Percentiles rank a stretch among this genome's conserved stretches.
These are phyloP conservation scores for Cordyceps tenuipes DNA, from an alignment of 2,329 filamentous ascomycete species.

Conservation along the genomic window DNA sequence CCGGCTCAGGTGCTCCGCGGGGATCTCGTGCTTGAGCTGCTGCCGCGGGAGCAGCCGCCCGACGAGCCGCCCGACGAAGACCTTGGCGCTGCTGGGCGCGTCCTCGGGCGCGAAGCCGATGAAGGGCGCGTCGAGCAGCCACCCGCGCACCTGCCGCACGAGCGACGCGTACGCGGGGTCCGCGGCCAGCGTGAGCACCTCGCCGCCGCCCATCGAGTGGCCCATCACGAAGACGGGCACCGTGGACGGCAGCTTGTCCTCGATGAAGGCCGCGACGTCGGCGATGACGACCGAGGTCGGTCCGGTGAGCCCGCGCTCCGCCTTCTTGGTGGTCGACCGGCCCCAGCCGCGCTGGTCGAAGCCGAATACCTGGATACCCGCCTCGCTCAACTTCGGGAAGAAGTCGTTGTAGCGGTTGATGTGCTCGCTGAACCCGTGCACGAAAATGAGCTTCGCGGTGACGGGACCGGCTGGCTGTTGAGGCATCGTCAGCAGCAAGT, in stretches of 20 bases:
- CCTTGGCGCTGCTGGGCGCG: conserved; percentile 54
- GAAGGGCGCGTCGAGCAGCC: conserved; percentile 70
- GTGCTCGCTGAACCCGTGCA: conserved; percentile 90
- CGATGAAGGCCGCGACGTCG: conserved; percentile 72
- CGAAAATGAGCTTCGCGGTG: conserved; percentile 67
- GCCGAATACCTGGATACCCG: conserved; percentile 65
- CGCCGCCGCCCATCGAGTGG: conserved; percentile 83
- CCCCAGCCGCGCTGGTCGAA: conserved; percentile 92
- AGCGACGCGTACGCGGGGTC: conserved; percentile 44
- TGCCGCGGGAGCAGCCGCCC: conserved; percentile 57
- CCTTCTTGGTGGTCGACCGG: conserved; percentile 52
- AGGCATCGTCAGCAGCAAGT: neutral
- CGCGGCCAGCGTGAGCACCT: conserved; percentile 56
- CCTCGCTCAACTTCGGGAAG: conserved; percentile 59
- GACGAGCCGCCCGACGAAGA: conserved; percentile 59
- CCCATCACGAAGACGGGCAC: conserved; percentile 76
- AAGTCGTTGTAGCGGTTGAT: conserved; percentile 67
- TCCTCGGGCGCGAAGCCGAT: conserved; percentile 61
- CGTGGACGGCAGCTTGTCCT: conserved; percentile 42
- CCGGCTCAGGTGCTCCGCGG: conserved; percentile 55
- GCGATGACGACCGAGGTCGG: conserved; percentile 62
- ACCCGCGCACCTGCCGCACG: conserved; percentile 57
- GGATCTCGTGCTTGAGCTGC: conserved; percentile 60
- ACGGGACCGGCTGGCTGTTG: conserved; percentile 44
- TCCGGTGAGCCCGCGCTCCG: conserved; percentile 64